phyloP scores from a whole-genome alignment of 768 basidiomycete genomes.

The Melanogaster broomeanus region DNA sequence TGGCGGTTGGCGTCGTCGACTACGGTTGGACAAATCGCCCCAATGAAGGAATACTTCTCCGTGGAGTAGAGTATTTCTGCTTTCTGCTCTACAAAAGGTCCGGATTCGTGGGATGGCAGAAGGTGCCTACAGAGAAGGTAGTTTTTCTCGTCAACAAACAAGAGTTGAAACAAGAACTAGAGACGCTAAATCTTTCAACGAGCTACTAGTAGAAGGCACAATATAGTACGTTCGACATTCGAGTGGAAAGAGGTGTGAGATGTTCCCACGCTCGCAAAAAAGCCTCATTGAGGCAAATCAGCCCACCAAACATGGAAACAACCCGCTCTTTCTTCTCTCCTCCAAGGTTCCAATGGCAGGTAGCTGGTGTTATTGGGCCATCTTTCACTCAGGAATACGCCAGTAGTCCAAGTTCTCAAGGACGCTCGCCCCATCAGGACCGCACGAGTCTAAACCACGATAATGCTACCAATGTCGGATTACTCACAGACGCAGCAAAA shows the following conservation, averaged over 20 bases:
- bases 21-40: slow-evolving; percentile 17
- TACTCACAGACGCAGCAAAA: slow-evolving; percentile 7
- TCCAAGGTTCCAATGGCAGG: not conserved
- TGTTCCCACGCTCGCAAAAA: not conserved
- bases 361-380: no score
- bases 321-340: not conserved
- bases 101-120: slow-evolving; percentile 5
- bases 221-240: no score
- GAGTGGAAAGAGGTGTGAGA: no score
- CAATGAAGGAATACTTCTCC: slow-evolving; percentile 6
- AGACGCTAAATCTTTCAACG: not conserved
- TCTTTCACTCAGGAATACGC: not conserved
- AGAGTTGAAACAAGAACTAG: slow-evolving; percentile 7
- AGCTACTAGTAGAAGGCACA: no score
- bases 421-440: not conserved
- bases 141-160: slow-evolving; percentile 13
- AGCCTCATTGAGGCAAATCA: not conserved
- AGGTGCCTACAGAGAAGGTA: slow-evolving; percentile 14
- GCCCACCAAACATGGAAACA: not conserved
- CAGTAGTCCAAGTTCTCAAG: not conserved
- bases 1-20: slow-evolving; percentile 23
- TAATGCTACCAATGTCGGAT: not conserved
- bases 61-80: slow-evolving; percentile 14
- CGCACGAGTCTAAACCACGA: not conserved
- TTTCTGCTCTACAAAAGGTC: slow-evolving; percentile 14